Base-by-base conservation (phyloP, 768 basidiomycete species). In the Artomyces pyxidatus region DNA sequence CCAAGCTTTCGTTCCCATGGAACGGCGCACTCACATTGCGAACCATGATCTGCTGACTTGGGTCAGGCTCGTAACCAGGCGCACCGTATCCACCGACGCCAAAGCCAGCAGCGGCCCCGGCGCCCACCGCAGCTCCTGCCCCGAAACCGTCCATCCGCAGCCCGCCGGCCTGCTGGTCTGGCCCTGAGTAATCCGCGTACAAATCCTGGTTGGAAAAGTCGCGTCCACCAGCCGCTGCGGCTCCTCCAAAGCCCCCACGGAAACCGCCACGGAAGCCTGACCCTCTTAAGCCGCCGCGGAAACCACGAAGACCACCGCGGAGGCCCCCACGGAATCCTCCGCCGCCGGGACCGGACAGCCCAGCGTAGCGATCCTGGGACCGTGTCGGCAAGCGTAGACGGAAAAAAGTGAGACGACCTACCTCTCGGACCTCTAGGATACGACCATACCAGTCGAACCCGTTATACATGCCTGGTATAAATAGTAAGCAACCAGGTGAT, bases 361-460 rank as follows among this genome's bases (percentile, higher is more conserved):
- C 90, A 2, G 89, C 88, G 58, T 88, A 93, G 37, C 91, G 89
- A 61, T 94, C 91, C 84, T 90, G 52, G 4, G 25, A 27, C 14
- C 14, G 8, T 44, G 35, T 14, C 3, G 14, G 52, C 49, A 16
- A 42, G 17, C 3, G 29, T 2, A 30, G 10, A 50, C 39, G 11
- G 23, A 47, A 17, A 22, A 14, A 45, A 37, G 37, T 3, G 2
- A 0, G 19, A 12, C 16, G 9, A 60, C 73, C 53, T 64, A 89
- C 91, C 78, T 96, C 91, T 56, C 94, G 87, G 29, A 98, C 95
- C 72, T 99, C 95, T 11, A 99, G 81, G 7, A 84, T 81, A 42
- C 89, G 86, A 7, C 94, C 94, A 64, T 94, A 94, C 92, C 95
- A 97, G 54, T 96, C 93, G 59, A 89, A 96, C 25, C 94, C 94